A percentile compares a stretch with the other conserved stretches of the same genome.
Evolutionary conservation across 2,329 filamentous ascomycete species (phyloP).

Genomic region (Diplodia corticola): DNA sequence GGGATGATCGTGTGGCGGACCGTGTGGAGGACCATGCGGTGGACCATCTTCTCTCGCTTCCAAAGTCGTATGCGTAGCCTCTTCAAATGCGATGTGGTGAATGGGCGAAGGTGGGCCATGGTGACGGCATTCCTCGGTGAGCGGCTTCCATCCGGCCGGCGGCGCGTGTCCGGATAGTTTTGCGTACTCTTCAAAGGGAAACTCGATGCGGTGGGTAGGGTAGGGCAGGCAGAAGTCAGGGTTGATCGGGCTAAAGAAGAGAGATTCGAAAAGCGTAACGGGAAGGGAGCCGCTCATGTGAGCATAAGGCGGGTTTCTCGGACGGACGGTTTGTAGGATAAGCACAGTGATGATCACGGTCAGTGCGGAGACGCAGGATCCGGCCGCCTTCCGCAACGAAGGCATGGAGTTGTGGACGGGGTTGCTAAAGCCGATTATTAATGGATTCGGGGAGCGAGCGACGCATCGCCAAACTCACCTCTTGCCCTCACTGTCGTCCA

Average conservation of each 20-base stretch:
- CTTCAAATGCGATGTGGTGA: background rate
- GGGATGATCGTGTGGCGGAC: background rate
- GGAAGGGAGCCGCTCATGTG: slow-evolving; percentile 41
- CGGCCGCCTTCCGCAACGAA: slow-evolving; percentile 2
- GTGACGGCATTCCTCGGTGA: slow-evolving; percentile 6
- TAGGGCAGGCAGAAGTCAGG: slow-evolving; percentile 23
- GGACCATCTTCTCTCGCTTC: background rate
- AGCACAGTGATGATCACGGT: slow-evolving; percentile 24
- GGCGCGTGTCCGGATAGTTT: background rate
- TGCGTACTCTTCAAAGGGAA: slow-evolving; percentile 3
- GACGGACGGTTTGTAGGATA: slow-evolving; percentile 36
- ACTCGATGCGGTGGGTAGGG: background rate
- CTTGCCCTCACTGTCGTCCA: background rate
- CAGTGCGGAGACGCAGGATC: slow-evolving; percentile 26
- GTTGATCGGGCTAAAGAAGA: slow-evolving; percentile 23
- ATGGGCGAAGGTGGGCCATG: background rate
- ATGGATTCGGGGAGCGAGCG: background rate
- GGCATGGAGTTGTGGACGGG: background rate
- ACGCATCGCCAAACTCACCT: background rate
- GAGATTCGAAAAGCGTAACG: slow-evolving; percentile 32
- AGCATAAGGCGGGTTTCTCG: slow-evolving; percentile 37
- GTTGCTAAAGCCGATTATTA: background rate
- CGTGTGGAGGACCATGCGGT: background rate
- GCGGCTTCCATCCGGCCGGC: slow-evolving; percentile 19
- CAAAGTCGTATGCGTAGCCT: background rate